A percentile compares a stretch with the other conserved stretches of the same genome.
Conservation (phyloP, 2,329 filamentous ascomycete species). For the Phyllosticta ampelicida region DNA sequence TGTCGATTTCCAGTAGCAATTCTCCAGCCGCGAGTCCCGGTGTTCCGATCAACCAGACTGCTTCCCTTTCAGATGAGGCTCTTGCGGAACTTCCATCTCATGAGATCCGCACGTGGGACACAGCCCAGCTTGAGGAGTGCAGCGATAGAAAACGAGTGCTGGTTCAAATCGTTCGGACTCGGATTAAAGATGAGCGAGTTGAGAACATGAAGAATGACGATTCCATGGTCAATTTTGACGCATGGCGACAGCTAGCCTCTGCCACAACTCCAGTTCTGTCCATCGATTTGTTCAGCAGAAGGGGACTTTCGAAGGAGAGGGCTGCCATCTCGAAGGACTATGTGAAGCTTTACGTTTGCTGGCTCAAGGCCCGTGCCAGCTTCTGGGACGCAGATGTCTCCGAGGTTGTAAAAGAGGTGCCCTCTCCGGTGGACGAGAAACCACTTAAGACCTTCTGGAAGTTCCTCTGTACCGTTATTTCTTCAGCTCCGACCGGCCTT, state of each 20-base stretch:
- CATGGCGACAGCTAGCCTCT: neutral
- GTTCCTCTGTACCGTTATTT: neutral
- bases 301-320: constrained; percentile 13
- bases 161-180: constrained; percentile 28
- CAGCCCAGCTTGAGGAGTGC: constrained; percentile 25
- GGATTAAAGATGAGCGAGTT: neutral
- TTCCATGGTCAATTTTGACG: constrained; percentile 8
- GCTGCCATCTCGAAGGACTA: constrained; percentile 17
- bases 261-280: no score
- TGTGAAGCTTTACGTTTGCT: constrained; percentile 24
- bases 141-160: constrained; percentile 35
- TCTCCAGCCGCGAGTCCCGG: neutral
- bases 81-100: constrained; percentile 14
- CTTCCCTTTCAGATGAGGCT: neutral
- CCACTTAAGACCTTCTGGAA: neutral
- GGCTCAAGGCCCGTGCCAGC: constrained; percentile 11
- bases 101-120: constrained; percentile 24
- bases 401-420: neutral
- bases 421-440: neutral
- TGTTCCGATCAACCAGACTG: neutral
- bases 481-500: neutral
- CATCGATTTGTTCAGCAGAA: neutral
- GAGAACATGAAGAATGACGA: neutral
- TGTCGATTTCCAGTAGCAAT: neutral
- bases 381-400: neutral